Conservation (phyloP, 106 monocot genomes). For the Dendrobium officinale region DNA sequence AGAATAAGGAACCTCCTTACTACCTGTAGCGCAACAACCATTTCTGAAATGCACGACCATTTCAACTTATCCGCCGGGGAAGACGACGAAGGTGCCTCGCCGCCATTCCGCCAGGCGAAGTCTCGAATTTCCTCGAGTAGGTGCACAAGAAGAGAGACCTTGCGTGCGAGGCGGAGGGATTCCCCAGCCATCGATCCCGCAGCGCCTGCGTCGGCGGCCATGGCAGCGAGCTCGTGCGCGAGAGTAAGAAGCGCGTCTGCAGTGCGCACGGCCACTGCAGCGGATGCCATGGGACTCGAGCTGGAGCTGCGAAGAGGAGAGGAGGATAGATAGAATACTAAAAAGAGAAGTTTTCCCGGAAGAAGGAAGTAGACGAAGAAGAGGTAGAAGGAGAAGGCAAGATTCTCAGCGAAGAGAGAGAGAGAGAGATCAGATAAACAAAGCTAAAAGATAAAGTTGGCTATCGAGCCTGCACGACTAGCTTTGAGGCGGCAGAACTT, state of each 20-base stretch:
- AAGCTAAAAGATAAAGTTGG: neutral
- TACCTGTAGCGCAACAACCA: slow-evolving; percentile 37
- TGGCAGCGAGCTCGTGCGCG: slow-evolving; percentile 18
- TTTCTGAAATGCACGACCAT: slow-evolving; percentile 21
- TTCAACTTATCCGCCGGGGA: slow-evolving; percentile 9
- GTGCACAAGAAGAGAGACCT: slow-evolving; percentile 56
- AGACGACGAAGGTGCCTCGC: slow-evolving; percentile 5
- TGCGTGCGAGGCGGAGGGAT: slow-evolving; percentile 50
- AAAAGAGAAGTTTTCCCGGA: neutral
- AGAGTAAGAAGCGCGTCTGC: slow-evolving; percentile 7
- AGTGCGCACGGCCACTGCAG: neutral
- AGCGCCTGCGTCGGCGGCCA: slow-evolving; percentile 6
- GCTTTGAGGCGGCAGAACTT: too few relatives aligned
- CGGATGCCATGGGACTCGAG: neutral
- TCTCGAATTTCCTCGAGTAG: slow-evolving; percentile 59
- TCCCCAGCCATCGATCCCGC: neutral
- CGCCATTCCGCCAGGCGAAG: slow-evolving; percentile 17
- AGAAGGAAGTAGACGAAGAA: neutral
- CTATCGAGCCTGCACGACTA: neutral
- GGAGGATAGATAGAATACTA: neutral
- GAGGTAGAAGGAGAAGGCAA: neutral
- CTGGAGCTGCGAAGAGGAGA: neutral
- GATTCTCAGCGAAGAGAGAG: neutral
- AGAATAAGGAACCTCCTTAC: slow-evolving; percentile 37
- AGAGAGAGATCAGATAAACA: neutral